Base-by-base conservation (phyloP, 169 alveolate genomes). In the Prorocentrum cordatum region DNA sequence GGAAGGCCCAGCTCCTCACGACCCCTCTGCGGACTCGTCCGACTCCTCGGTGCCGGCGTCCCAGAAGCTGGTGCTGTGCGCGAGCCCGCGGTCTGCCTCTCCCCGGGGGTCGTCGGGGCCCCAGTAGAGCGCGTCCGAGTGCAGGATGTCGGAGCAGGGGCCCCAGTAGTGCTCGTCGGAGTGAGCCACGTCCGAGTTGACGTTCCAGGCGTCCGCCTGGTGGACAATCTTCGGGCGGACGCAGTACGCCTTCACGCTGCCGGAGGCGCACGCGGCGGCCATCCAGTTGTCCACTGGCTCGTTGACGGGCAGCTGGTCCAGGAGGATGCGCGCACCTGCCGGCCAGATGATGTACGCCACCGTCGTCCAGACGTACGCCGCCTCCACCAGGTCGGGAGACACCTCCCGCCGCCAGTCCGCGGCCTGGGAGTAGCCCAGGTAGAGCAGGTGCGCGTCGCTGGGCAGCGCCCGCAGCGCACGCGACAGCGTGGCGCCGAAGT, bases 141-240 rank as follows among this genome's bases (percentile, higher is more conserved):
- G 87, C 73, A 54, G 87, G 12, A 77, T 77, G 61, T 77, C 87
- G 31, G 73, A 58, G 61, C 58, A 54, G 22, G 87, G 87, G 2
- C 87, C 87, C 87, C 87, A 77, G 61, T 77, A 77, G 50, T 77
- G 87, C 90, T 80, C 90, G 33, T 80, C 90, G 9, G 90, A 80
- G 64, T 80, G 90, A 7, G 90, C 90, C 36, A 80, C 90, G 36
- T 80, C 90, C 26, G 90, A 80, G 27, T 80, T 80, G 29, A 80
- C 90, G 50, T 80, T 80, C 90, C 90, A 80, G 45, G 79, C 90
- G 10, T 80, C 90, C 7, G 90, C 90, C 38, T 80, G 90, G 10
- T 36, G 90, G 35, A 80, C 90, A n/a, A 80, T 62, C 79, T 80
- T 80, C 18, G 90, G 90, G 27, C 79, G 64, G 18, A 80, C 90